phyloP scores from a whole-genome alignment of 441 rosid species.

The Pelargonium cotyledonis region DNA sequence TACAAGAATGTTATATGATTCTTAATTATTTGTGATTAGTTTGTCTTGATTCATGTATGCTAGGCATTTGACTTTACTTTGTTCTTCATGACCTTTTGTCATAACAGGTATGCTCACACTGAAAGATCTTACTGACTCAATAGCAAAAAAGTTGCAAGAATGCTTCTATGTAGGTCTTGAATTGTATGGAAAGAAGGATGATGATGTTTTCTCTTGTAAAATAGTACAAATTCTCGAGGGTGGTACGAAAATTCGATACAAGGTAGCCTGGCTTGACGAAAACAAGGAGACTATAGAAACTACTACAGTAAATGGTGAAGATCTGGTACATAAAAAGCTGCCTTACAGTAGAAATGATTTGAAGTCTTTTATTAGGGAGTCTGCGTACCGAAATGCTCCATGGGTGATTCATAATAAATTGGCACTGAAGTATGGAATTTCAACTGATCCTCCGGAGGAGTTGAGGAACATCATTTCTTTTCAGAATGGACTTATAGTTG shows the following conservation, averaged over 20 bases:
- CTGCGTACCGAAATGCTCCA: conserved; percentile 76
- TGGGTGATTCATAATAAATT: conserved; percentile 78
- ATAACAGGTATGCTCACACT: conserved; percentile 69
- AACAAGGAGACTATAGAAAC: conserved; percentile 45
- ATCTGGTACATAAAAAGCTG: conserved; percentile 62
- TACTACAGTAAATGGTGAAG: conserved; percentile 44
- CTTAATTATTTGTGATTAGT: too few relatives aligned
- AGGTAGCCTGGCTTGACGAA: conserved; percentile 69
- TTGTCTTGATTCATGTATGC: background rate
- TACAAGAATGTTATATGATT: too few relatives aligned
- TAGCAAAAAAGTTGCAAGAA: conserved; percentile 54
- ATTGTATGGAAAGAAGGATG: conserved; percentile 56
- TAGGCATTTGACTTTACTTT: too few relatives aligned
- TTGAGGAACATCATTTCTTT: conserved; percentile 44
- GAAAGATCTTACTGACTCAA: conserved; percentile 70
- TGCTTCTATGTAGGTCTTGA: conserved; percentile 57
- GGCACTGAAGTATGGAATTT: conserved; percentile 60
- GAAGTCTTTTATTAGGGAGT: conserved; percentile 86
- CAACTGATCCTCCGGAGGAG: conserved; percentile 59
- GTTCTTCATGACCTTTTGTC: too few relatives aligned
- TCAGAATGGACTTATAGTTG: conserved; percentile 59
- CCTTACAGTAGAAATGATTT: conserved; percentile 70
- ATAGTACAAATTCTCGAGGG: conserved; percentile 41
- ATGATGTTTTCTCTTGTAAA: conserved; percentile 52
- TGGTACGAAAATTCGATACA: conserved; percentile 39